Percentiles rank a stretch among this genome's conserved stretches.
These are phyloP conservation scores for Rugosomyces carneus DNA, from an alignment of 1,284 basidiomycete genomes.

Conservation along the genomic window DNA sequence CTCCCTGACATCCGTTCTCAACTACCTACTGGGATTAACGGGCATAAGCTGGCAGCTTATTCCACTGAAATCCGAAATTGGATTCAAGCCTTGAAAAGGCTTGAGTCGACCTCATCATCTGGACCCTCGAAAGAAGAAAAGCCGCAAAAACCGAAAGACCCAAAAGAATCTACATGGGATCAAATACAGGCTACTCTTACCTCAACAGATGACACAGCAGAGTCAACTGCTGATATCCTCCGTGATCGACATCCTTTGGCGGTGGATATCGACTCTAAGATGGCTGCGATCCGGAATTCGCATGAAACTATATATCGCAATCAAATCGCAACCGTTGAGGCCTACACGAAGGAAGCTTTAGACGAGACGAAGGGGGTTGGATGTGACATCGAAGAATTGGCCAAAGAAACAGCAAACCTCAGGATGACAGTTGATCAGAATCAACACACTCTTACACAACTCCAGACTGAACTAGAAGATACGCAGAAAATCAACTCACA, in stretches of 20 bases:
- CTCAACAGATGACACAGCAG: conserved; percentile 2
- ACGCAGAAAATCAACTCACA: not conserved
- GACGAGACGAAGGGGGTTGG: conserved; percentile 6
- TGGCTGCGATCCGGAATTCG: not conserved
- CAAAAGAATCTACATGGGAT: conserved; percentile 12
- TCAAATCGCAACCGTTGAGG: not conserved
- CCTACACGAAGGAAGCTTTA: not conserved
- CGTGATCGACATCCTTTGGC: not conserved
- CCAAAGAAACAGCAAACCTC: conserved; percentile 1
- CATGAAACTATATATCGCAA: conserved; percentile 2
- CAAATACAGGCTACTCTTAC: conserved; percentile 4
- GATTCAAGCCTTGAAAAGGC: conserved; percentile 23
- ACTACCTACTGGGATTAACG: conserved; percentile 14
- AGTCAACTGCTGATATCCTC: conserved; percentile 3
- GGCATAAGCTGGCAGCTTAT: conserved; percentile 22
- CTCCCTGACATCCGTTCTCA: conserved; percentile 21
- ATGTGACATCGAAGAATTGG: conserved; percentile 3
- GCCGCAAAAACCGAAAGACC: conserved; percentile 11
- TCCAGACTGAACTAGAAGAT: conserved; percentile 7
- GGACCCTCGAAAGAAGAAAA: not conserved
- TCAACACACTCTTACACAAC: conserved; percentile 1
- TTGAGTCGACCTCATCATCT: conserved; percentile 5
- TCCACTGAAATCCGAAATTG: conserved; percentile 27
- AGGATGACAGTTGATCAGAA: conserved; percentile 1
- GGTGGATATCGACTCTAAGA: conserved; percentile 4